Percentiles rank a stretch among this genome's conserved stretches.
Evolutionary conservation across 1,284 basidiomycete genomes (phyloP).

Genomic region (Vanrija sp.): DNA sequence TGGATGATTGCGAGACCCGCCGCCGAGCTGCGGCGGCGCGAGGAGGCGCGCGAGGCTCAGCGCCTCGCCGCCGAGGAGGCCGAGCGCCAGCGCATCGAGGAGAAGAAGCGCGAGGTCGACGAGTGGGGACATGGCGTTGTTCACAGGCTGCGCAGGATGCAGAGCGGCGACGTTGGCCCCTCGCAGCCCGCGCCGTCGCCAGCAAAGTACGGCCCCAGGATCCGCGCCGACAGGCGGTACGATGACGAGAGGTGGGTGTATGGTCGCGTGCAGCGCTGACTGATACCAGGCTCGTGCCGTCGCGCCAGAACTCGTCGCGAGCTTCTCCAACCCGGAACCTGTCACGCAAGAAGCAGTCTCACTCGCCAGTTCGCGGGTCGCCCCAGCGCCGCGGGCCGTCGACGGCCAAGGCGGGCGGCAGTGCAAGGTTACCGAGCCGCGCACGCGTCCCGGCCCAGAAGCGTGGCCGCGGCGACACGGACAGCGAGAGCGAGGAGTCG

Average conservation of each 20-base stretch:
- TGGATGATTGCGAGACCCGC: constrained; percentile 18
- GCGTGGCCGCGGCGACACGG: constrained; percentile 11
- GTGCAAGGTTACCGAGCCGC: neutral
- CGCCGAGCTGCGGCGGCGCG: constrained; percentile 15
- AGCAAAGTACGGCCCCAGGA: neutral
- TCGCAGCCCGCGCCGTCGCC: neutral
- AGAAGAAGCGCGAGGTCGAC: constrained; percentile 14
- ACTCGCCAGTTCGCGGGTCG: neutral
- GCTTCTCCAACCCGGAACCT: neutral
- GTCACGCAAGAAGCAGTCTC: too few relatives aligned
- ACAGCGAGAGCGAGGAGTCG: neutral
- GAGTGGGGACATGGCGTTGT: constrained; percentile 12
- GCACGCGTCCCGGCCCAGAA: neutral
- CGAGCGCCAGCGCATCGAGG: constrained; percentile 3
- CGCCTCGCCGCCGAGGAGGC: neutral
- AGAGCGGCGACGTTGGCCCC: constrained; percentile 1
- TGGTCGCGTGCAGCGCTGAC: neutral
- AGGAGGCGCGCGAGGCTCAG: constrained; percentile 1
- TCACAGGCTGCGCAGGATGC: constrained; percentile 7
- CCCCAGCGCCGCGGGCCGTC: neutral
- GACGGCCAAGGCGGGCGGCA: neutral
- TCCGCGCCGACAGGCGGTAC: constrained; percentile 6
- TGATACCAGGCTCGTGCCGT: neutral
- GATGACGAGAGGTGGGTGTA: constrained; percentile 9
- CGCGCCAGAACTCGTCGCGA: neutral